Percentiles rank a stretch among this genome's conserved stretches.
Evolutionary conservation across 495 filamentous ascomycete species (phyloP).

Genomic region (Sordaria brevicollis): DNA sequence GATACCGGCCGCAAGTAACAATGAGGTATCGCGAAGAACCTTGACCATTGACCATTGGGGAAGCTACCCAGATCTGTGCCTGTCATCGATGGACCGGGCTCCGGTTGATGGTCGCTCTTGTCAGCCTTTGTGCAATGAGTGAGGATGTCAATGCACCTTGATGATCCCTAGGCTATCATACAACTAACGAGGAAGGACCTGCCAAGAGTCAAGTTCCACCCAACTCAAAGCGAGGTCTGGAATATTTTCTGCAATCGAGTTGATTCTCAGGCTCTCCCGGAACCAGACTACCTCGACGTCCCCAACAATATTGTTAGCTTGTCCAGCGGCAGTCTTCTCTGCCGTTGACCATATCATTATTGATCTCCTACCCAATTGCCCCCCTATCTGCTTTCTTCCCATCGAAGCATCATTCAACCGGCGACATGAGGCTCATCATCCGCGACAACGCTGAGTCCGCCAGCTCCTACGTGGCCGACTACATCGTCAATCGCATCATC

Average conservation of each 20-base stretch:
- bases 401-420: background rate
- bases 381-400: background rate
- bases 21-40: background rate
- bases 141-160: background rate
- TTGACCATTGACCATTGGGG: background rate
- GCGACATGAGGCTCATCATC: conserved; percentile 73
- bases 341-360: background rate
- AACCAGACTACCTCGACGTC: no score
- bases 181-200: background rate
- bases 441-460: conserved; percentile 54
- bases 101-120: background rate
- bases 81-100: background rate
- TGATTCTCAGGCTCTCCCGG: no score
- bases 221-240: no score
- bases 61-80: background rate
- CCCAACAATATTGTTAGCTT: background rate
- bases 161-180: background rate
- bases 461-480: conserved; percentile 69
- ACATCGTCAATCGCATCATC: conserved; percentile 73
- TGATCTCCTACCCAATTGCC: background rate
- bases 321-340: background rate
- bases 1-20: background rate
- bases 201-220: background rate
- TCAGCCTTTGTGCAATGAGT: background rate
- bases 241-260: background rate